phyloP scores from a whole-genome alignment of 768 basidiomycete species.

The Serendipita sp. region DNA sequence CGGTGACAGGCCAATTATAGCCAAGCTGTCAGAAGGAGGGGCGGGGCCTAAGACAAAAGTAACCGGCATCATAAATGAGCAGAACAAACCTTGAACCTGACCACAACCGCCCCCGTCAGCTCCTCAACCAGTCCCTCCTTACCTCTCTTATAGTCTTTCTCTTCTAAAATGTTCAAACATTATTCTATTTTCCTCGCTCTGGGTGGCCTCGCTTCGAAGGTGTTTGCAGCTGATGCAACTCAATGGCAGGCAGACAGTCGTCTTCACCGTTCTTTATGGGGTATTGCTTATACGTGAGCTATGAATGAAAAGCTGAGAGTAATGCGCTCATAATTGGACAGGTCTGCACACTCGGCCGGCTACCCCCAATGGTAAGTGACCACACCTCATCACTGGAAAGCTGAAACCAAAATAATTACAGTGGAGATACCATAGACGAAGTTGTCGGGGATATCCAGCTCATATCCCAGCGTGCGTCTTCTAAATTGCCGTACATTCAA shows the following conservation, averaged over 20 bases:
- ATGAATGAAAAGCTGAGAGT: not conserved
- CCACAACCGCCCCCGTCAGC: not conserved
- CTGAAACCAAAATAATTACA: not conserved
- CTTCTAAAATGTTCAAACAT: not conserved
- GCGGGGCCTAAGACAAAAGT: too few species aligned
- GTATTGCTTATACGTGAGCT: slow-evolving; percentile 4
- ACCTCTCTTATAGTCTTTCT: not conserved
- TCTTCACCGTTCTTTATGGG: slow-evolving; percentile 2
- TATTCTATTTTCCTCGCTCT: not conserved
- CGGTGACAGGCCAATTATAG: too few species aligned
- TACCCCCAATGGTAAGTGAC: not conserved
- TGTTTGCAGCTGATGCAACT: not conserved
- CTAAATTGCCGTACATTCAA: not conserved
- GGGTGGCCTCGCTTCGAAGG: not conserved
- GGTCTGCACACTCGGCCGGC: not conserved
- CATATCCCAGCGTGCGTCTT: not conserved
- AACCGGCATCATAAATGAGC: too few species aligned
- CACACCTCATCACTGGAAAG: not conserved
- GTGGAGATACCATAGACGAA: slow-evolving; percentile 1
- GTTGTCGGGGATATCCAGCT: not conserved
- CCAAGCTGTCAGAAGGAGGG: too few species aligned
- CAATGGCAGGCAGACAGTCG: not conserved
- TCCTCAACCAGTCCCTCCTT: not conserved
- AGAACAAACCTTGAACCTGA: too few species aligned
- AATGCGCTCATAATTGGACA: not conserved